Evolutionary conservation across 2,329 filamentous ascomycete species (phyloP).

Genomic region (Phialophora tarda): DNA sequence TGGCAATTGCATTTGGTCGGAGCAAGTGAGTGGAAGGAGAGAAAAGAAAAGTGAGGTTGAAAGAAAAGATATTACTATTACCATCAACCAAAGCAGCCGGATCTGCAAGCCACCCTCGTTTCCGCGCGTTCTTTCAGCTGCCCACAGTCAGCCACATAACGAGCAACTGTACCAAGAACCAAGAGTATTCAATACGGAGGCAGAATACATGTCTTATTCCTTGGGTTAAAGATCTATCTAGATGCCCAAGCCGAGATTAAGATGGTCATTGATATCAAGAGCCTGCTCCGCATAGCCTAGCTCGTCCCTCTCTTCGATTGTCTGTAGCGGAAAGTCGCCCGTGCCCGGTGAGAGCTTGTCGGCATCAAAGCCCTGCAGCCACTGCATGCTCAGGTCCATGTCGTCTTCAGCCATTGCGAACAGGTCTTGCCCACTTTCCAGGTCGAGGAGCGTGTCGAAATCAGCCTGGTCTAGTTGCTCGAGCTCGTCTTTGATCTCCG

Average conservation of each 20-base stretch:
- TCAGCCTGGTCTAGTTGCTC: constrained; percentile 48
- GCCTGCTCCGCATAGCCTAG: constrained; percentile 28
- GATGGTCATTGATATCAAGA: constrained; percentile 21
- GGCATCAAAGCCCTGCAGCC: constrained; percentile 36
- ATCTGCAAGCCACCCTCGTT: constrained; percentile 4
- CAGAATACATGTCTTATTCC: background rate
- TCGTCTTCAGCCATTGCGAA: constrained; percentile 28
- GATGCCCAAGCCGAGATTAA: constrained; percentile 19
- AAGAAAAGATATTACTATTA: background rate
- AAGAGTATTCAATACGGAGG: background rate
- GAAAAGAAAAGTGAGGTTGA: background rate
- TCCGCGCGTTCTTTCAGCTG: background rate
- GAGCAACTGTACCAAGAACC: background rate
- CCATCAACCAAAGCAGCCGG: constrained; percentile 1
- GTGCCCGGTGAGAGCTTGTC: constrained; percentile 20
- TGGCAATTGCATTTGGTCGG: background rate
- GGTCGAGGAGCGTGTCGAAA: constrained; percentile 54
- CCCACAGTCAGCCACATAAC: background rate
- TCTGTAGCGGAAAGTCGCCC: constrained; percentile 19
- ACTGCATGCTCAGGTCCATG: constrained; percentile 35
- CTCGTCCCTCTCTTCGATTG: constrained; percentile 17
- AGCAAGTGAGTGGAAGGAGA: background rate
- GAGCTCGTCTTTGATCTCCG: background rate
- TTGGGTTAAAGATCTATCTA: background rate
- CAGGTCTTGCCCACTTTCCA: constrained; percentile 46